These are phyloP conservation scores for Mycena belliarum DNA, from an alignment of 768 basidiomycete species.

Conservation along the genomic window DNA sequence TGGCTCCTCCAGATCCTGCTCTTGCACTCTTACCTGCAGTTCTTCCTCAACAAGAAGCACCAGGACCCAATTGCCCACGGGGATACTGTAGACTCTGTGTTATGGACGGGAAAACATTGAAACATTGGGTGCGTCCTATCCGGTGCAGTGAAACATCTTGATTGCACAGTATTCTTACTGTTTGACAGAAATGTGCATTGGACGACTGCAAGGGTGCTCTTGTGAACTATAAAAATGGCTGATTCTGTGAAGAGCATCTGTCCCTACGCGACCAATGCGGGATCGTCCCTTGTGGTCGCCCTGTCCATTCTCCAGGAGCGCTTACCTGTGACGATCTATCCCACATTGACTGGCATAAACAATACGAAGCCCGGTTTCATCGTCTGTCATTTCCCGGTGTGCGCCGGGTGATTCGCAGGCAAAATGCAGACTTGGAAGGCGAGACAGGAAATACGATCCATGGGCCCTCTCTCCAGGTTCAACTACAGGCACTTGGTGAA, in stretches of 20 bases:
- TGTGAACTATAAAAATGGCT: constrained; percentile 31
- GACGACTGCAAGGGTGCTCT: constrained; percentile 24
- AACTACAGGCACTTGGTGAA: neutral
- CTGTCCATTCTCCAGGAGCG: neutral
- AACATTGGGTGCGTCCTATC: constrained; percentile 16
- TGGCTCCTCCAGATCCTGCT: neutral
- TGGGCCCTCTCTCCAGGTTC: neutral
- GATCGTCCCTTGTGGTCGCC: neutral
- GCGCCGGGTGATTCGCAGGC: constrained; percentile 4
- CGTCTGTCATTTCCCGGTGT: constrained; percentile 3
- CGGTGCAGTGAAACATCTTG: too few species aligned
- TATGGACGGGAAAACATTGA: constrained; percentile 33
- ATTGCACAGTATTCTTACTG: too few species aligned
- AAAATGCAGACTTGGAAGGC: neutral
- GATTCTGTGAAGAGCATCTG: constrained; percentile 29
- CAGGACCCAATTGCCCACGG: neutral
- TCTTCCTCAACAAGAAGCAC: neutral
- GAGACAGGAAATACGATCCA: neutral
- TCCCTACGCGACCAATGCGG: constrained; percentile 8
- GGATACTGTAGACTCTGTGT: constrained; percentile 30
- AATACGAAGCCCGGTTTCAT: neutral
- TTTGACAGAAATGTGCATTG: constrained; percentile 29
- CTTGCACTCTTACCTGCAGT: neutral
- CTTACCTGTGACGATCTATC: neutral
- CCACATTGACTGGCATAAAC: constrained; percentile 1